Conservation (phyloP, 1,139 yeast species). For the Entelexis sorbosivorans region DNA sequence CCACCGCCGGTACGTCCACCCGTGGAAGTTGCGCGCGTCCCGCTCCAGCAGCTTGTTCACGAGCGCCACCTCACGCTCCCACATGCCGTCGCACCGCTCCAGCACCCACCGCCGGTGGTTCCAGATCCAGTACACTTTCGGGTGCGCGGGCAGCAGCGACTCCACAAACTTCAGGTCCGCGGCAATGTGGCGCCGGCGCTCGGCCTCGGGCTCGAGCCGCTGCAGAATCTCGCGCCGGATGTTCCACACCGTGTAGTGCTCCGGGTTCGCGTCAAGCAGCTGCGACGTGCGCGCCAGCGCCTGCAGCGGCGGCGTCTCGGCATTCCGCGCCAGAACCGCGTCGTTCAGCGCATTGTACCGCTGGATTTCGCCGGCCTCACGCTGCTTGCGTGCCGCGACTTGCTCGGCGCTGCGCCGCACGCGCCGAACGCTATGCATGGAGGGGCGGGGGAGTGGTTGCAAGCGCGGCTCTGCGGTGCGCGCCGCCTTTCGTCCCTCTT, state of each 20-base stretch:
- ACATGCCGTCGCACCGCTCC: constrained; percentile 40
- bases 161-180: constrained; percentile 55
- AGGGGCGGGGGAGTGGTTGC: too few relatives aligned
- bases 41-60: constrained; percentile 56
- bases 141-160: constrained; percentile 49
- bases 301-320: constrained; percentile 24
- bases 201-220: constrained; percentile 20
- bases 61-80: constrained; percentile 58
- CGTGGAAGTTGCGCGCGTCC: constrained; percentile 83
- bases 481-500: too few relatives aligned
- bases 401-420: constrained; percentile 49
- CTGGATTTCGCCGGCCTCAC: constrained; percentile 49
- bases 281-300: constrained; percentile 46
- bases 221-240: constrained; percentile 61
- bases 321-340: constrained; percentile 28
- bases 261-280: constrained; percentile 63
- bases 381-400: constrained; percentile 30
- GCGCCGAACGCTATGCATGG: constrained; percentile 66
- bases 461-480: too few relatives aligned
- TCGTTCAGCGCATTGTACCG: constrained; percentile 42
- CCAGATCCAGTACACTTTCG: constrained; percentile 97
- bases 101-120: constrained; percentile 83
- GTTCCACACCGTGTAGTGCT: constrained; percentile 85
- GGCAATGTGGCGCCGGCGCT: constrained; percentile 35
- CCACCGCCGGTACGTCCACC: constrained; percentile 86